Evolutionary conservation across 495 filamentous ascomycete genomes (phyloP).

Genomic region (Xylaria curta): DNA sequence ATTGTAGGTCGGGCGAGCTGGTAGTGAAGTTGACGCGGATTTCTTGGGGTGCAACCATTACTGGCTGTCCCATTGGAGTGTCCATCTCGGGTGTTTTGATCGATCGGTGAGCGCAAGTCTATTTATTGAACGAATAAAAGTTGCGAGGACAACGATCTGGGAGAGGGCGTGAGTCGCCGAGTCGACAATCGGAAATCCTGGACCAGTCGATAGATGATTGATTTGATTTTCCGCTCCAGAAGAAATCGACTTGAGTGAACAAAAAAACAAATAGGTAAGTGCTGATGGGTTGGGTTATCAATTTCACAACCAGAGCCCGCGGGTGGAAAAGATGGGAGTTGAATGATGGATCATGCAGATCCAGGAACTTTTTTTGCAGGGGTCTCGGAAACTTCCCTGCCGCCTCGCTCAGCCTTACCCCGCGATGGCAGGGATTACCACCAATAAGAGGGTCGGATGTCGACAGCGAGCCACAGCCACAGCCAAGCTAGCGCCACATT

Average conservation of each 20-base stretch:
- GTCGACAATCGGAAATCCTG: background rate
- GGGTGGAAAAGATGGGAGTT: background rate
- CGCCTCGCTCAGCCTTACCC: conserved; percentile 34
- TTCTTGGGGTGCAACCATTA: conserved; percentile 43
- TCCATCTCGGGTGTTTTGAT: conserved; percentile 27
- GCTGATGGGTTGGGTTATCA: background rate
- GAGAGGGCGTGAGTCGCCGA: background rate
- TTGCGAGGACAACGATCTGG: background rate
- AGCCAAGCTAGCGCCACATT: conserved; percentile 20
- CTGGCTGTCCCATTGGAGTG: conserved; percentile 34
- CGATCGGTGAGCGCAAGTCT: background rate
- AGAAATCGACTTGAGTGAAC: background rate
- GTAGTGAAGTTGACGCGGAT: conserved; percentile 65
- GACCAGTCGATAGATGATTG: background rate
- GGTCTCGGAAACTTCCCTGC: conserved; percentile 14
- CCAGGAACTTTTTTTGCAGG: conserved; percentile 28
- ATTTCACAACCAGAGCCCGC: background rate
- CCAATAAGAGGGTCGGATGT: conserved; percentile 14
- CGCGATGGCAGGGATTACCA: conserved; percentile 24
- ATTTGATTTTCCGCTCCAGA: background rate
- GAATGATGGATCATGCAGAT: conserved; percentile 15
- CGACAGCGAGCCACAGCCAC: conserved; percentile 31
- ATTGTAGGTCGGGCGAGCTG: conserved; percentile 60
- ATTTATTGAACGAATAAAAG: background rate
- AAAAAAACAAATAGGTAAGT: background rate